phyloP scores from a whole-genome alignment of 2,329 filamentous ascomycete genomes.

The Cadophora malorum region DNA sequence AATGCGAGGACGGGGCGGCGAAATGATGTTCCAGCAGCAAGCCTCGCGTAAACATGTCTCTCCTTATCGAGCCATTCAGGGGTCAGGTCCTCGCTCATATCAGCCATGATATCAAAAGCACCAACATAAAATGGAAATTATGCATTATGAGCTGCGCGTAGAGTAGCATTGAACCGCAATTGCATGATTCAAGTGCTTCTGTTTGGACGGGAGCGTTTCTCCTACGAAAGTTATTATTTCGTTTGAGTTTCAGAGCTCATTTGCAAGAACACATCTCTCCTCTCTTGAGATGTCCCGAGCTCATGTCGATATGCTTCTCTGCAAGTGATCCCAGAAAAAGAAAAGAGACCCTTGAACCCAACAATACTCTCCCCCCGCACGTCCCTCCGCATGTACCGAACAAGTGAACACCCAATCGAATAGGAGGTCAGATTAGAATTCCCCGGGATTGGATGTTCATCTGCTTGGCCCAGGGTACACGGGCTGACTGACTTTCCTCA shows the following conservation, averaged over 20 bases:
- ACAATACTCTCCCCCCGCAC: background rate
- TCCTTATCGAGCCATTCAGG: conserved; percentile 12
- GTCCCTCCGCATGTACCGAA: conserved; percentile 15
- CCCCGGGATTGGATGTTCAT: conserved; percentile 2
- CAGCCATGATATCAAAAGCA: conserved; percentile 4
- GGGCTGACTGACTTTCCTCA: conserved; percentile 1
- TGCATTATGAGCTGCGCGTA: conserved; percentile 1
- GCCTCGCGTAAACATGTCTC: conserved; percentile 9
- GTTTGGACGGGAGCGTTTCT: background rate
- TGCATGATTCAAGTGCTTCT: background rate
- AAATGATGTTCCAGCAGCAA: background rate
- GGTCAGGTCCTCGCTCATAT: background rate
- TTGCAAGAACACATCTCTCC: background rate
- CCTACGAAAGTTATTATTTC: background rate
- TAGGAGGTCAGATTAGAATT: conserved; percentile 20
- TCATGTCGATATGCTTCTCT: background rate
- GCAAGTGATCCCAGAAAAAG: conserved; percentile 2
- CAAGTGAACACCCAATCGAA: conserved; percentile 7
- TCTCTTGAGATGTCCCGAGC: background rate
- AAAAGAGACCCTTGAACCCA: conserved; percentile 3
- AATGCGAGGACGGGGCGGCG: background rate
- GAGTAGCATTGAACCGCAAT: conserved; percentile 1
- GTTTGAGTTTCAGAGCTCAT: background rate
- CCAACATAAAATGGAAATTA: conserved; percentile 4
- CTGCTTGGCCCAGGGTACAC: conserved; percentile 10